Percentiles rank a stretch among this genome's conserved stretches.
phyloP scores from a whole-genome alignment of 2,329 filamentous ascomycete genomes.

The Triangularia setosa region DNA sequence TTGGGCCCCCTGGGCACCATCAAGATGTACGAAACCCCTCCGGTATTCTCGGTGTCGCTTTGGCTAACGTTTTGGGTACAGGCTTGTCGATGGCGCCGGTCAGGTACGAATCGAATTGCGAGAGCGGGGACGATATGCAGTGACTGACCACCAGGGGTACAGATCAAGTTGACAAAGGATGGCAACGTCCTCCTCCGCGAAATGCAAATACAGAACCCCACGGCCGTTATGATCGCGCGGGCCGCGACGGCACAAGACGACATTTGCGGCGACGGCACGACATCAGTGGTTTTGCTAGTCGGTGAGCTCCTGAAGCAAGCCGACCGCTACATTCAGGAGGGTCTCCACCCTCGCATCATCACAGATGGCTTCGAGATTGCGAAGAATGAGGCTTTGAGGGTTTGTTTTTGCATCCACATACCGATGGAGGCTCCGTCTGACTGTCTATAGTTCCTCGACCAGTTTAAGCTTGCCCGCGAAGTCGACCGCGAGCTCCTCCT shows the following conservation, averaged over 20 bases:
- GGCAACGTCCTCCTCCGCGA: slow-evolving; percentile 79
- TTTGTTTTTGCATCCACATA: slow-evolving; percentile 3
- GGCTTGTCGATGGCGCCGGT: slow-evolving; percentile 67
- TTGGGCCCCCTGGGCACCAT: slow-evolving; percentile 89
- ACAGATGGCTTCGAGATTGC: slow-evolving; percentile 97
- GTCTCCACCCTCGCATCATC: slow-evolving; percentile 93
- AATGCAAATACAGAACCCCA: slow-evolving; percentile 97
- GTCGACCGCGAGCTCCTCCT: slow-evolving; percentile 92
- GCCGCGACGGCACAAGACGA: slow-evolving; percentile 97
- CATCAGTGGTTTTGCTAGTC: slow-evolving; percentile 89
- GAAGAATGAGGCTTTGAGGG: slow-evolving; percentile 87
- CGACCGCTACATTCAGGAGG: slow-evolving; percentile 91
- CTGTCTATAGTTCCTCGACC: slow-evolving; percentile 71
- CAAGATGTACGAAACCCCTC: slow-evolving; percentile 67
- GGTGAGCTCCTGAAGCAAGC: slow-evolving; percentile 98
- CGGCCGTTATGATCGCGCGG: slow-evolving; percentile 77
- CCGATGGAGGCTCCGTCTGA: not conserved
- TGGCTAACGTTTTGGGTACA: slow-evolving; percentile 27
- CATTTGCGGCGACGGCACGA: slow-evolving; percentile 96
- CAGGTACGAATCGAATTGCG: slow-evolving; percentile 47
- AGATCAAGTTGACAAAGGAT: slow-evolving; percentile 99
- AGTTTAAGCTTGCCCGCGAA: slow-evolving; percentile 83
- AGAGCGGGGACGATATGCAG: slow-evolving; percentile 9
- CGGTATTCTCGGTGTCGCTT: not conserved
- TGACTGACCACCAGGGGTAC: slow-evolving; percentile 27